Evolutionary conservation across 2,329 filamentous ascomycete species (phyloP), one percentile per base, ranked within the genome.

Genomic region (Microcera coccophila): DNA sequence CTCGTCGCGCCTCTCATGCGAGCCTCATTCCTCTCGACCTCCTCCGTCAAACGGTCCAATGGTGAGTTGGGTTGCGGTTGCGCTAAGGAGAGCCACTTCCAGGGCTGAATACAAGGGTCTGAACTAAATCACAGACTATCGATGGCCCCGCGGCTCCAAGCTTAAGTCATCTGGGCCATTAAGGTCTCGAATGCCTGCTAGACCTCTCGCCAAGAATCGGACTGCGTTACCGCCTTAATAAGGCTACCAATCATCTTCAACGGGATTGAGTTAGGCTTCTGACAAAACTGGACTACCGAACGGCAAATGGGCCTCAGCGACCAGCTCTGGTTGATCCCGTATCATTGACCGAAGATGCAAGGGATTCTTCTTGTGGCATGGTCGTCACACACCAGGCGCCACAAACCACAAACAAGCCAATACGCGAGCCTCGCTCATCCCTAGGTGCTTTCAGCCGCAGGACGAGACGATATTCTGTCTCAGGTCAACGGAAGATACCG

Each of bases 81-180:
- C 34, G n/a, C n/a, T n/a, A n/a, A n/a, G n/a, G 26, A 38, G 14
- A 36, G 39, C 41, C 44, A 45, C 39, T 45, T 32, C 26, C 50
- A 50, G 45, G 54, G 52, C 54, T 57, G 54, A 55, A 41, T 39
- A 24, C 20, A 26, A n/a, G n/a, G n/a, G n/a, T n/a, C n/a, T n/a
- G n/a, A n/a, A 11, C 35, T 20, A 8, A 32, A 17, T 8, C 12
- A 10, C 5, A 32, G 29, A 32, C 29, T 32, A 32, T 32, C 15
- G 29, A 32, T n/a, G 7, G 15, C 29, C 8, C 15, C 29, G 7
- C 24, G 24, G 24, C 24, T 14, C 9, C 24, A 28, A 41, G 21
- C 37, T 31, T 19, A 20, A 22, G 26, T 42, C 29, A 37, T 38
- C 29, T 47, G 48, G 24, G 16, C 18, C 29, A 21, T n/a, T n/a